These are phyloP conservation scores for Grosmannia clavigera DNA, from an alignment of 2,329 filamentous ascomycete species.

Conservation along the genomic window DNA sequence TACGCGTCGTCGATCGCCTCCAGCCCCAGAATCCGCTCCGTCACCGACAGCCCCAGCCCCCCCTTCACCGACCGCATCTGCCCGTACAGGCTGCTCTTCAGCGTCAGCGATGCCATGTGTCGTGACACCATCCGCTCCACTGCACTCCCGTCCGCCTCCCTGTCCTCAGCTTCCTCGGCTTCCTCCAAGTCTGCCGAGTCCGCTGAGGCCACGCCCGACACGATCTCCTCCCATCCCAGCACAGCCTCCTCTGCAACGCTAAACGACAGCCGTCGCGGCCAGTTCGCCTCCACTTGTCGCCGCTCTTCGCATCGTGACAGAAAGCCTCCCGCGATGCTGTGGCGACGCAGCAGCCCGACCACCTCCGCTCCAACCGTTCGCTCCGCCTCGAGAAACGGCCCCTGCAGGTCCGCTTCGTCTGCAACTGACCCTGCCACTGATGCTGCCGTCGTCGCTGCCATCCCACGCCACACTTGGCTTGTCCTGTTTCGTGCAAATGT, in stretches of 20 bases:
- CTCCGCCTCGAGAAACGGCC: conserved; percentile 36
- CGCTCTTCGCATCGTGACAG: background rate
- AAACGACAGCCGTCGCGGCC: conserved; percentile 64
- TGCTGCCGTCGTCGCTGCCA: conserved; percentile 29
- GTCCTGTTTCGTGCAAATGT: conserved; percentile 14
- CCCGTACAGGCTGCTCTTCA: conserved; percentile 42
- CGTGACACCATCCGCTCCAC: conserved; percentile 16
- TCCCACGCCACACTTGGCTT: conserved; percentile 29
- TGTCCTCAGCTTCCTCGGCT: background rate
- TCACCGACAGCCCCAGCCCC: conserved; percentile 49
- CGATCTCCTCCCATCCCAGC: conserved; percentile 49
- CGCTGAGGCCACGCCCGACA: conserved; percentile 16
- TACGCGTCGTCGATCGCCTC: conserved; percentile 49
- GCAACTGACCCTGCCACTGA: conserved; percentile 48
- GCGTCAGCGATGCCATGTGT: conserved; percentile 31
- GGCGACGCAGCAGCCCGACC: conserved; percentile 46
- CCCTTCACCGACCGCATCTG: conserved; percentile 39
- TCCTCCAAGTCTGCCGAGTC: background rate
- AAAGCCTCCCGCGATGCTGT: conserved; percentile 35
- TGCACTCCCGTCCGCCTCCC: conserved; percentile 6
- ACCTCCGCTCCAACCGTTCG: conserved; percentile 23
- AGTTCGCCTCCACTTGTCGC: conserved; percentile 23
- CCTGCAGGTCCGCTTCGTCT: conserved; percentile 46
- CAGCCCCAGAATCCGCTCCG: conserved; percentile 41
- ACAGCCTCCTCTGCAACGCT: conserved; percentile 65